Conservation (phyloP, 306 rosid species). For the Dalbergia cochinchinensis region DNA sequence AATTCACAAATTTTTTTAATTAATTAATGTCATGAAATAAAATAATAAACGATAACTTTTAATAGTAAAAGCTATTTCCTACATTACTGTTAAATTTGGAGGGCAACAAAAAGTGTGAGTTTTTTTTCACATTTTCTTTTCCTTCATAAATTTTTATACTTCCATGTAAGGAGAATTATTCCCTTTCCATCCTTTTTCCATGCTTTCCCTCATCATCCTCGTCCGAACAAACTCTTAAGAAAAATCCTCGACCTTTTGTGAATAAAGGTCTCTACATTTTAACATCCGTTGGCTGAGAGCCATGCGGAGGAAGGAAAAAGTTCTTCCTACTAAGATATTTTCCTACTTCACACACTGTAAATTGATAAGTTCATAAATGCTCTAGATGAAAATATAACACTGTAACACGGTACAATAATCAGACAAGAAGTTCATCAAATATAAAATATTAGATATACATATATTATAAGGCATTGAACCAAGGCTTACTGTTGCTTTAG, state of each 20-base stretch:
- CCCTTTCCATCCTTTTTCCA: too few species aligned
- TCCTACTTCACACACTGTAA: too few species aligned
- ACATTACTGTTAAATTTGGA: background rate
- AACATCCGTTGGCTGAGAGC: background rate
- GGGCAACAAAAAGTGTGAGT: background rate
- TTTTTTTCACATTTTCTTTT: background rate
- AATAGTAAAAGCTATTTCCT: too few species aligned
- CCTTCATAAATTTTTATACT: background rate
- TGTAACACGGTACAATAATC: background rate
- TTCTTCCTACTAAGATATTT: background rate
- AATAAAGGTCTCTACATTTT: background rate
- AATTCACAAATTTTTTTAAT: too few species aligned
- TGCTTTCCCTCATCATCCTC: background rate
- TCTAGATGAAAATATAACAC: too few species aligned
- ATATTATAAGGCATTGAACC: too few species aligned
- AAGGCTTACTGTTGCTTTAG: too few species aligned
- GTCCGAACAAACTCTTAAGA: background rate
- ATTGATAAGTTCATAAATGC: too few species aligned
- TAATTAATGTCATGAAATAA: too few species aligned
- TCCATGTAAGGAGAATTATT: background rate
- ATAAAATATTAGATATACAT: too few species aligned
- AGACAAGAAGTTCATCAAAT: background rate
- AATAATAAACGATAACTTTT: too few species aligned
- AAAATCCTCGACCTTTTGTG: background rate
- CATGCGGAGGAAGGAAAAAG: background rate